Base-by-base conservation (phyloP, 73 alveolate species). In the Symbiodinium pilosum region DNA sequence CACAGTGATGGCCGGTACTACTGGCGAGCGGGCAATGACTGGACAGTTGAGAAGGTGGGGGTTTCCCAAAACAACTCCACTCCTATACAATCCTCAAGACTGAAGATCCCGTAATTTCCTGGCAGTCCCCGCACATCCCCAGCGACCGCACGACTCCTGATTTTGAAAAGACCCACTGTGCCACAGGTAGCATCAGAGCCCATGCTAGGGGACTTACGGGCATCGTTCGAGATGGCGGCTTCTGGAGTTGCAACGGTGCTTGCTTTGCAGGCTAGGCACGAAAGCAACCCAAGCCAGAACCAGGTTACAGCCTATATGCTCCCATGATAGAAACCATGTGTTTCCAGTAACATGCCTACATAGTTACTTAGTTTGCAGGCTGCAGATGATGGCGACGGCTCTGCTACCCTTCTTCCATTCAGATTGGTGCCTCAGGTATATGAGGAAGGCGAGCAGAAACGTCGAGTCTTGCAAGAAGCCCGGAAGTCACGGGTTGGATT, bases 121-220 rank as follows among this genome's bases (percentile, higher is more conserved):
- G n/a, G n/a, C n/a, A n/a, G n/a, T n/a, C n/a, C n/a, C n/a, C n/a
- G n/a, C n/a, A n/a, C n/a, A n/a, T n/a, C n/a, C n/a, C n/a, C n/a
- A n/a, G n/a, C n/a, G n/a, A n/a, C n/a, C n/a, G n/a, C n/a, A n/a
- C n/a, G n/a, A n/a, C n/a, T n/a, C n/a, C n/a, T n/a, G n/a, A n/a
- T n/a, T n/a, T n/a, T n/a, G n/a, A n/a, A n/a, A n/a, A n/a, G n/a
- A n/a, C n/a, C n/a, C n/a, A n/a, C n/a, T n/a, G n/a, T n/a, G n/a
- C n/a, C n/a, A n/a, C n/a, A n/a, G n/a, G n/a, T n/a, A n/a, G 81
- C 81, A 64, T 20, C 81, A 64, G 81, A 64, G 30, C 81, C 81
- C 34, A 64, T 64, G 81, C 81, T 64, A 38, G 81, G 81, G 12
- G 81, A 64, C 81, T 2, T 64, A 38, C 81, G 81, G 24, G 81